These are phyloP conservation scores for Puccinia hordei DNA, from an alignment of 1,284 basidiomycete genomes.

Conservation along the genomic window DNA sequence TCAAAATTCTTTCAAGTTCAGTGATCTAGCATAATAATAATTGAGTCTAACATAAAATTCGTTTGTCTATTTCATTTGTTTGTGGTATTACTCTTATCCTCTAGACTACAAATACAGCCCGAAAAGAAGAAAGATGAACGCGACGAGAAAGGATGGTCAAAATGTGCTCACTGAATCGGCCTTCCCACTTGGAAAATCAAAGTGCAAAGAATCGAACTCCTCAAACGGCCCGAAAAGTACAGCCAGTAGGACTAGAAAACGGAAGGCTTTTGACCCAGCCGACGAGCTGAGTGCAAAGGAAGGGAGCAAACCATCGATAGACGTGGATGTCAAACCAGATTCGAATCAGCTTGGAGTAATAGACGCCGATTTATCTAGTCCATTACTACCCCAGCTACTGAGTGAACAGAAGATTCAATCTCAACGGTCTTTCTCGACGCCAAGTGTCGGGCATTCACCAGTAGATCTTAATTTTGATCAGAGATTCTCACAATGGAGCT, in stretches of 20 bases:
- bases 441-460: not conserved
- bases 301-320: not conserved
- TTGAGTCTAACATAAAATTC: not conserved
- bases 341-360: not conserved
- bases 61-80: not conserved
- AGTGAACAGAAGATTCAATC: constrained; percentile 4
- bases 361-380: constrained; percentile 6
- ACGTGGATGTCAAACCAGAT: not conserved
- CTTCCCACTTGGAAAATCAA: not conserved
- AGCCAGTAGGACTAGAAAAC: not conserved
- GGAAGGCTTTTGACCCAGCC: not conserved
- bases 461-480: not conserved
- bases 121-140: constrained; percentile 17
- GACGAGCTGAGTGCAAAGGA: not conserved
- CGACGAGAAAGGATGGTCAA: not conserved
- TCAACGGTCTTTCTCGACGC: not conserved
- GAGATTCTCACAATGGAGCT: not conserved
- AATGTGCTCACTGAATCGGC: not conserved
- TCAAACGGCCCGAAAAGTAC: not conserved
- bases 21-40: not conserved
- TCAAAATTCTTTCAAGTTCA: not conserved
- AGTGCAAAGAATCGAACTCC: constrained; percentile 21
- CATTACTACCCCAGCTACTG: constrained; percentile 2
- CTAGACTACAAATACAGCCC: constrained; percentile 45
- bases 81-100: not conserved